Conservation (phyloP, 1,139 yeast species). For the Candida sanyaensis region DNA sequence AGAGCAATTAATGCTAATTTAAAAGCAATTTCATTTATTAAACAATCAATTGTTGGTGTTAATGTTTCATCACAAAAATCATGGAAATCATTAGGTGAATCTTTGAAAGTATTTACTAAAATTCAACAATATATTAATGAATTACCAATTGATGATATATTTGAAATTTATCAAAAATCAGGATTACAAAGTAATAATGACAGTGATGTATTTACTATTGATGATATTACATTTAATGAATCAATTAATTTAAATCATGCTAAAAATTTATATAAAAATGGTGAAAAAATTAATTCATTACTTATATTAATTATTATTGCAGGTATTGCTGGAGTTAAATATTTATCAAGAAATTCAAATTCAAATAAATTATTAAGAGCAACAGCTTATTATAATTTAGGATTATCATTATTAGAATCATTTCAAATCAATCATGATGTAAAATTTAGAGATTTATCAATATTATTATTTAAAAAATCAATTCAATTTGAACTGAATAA, state of each 20-base stretch:
- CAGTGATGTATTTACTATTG: neutral
- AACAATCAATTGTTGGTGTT: constrained; percentile 35
- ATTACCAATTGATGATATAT: constrained; percentile 46
- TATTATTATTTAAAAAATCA: constrained; percentile 61
- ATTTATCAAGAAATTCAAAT: constrained; percentile 33
- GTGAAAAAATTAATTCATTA: constrained; percentile 22
- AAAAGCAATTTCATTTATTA: constrained; percentile 54
- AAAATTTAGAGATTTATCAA: constrained; percentile 47
- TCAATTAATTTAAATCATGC: constrained; percentile 14
- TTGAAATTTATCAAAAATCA: constrained; percentile 27
- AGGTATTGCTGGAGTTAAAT: constrained; percentile 28
- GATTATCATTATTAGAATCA: constrained; percentile 60
- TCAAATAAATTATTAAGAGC: constrained; percentile 56
- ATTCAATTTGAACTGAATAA: constrained; percentile 71
- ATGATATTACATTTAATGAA: constrained; percentile 10
- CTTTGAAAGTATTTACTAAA: constrained; percentile 44
- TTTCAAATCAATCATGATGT: constrained; percentile 29
- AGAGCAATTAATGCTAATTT: constrained; percentile 44
- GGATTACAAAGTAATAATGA: constrained; percentile 5
- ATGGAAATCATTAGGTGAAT: constrained; percentile 58
- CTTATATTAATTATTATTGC: constrained; percentile 27
- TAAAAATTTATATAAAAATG: constrained; percentile 13
- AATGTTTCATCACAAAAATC: constrained; percentile 44
- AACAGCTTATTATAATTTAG: constrained; percentile 67
- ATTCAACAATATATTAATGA: constrained; percentile 43